Base-by-base conservation (phyloP, 164 flowering plant genomes). In the Nymphaea thermarum region DNA sequence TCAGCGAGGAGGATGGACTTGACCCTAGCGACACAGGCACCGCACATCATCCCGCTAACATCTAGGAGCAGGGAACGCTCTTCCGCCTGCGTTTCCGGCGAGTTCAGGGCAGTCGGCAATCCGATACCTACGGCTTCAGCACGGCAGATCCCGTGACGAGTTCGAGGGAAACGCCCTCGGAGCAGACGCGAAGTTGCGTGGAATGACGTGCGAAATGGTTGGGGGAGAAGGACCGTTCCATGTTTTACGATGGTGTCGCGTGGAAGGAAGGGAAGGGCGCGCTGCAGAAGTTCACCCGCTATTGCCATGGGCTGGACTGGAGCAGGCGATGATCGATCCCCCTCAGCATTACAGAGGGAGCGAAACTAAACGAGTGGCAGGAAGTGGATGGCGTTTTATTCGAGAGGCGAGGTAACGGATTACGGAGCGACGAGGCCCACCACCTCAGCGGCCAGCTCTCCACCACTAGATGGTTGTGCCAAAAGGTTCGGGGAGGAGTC, bases 21-120 rank as follows among this genome's bases (percentile, higher is more conserved):
- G 75, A 93, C 98, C 44, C 98, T 87, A 43, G 98, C 74, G 3
- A 82, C 95, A 79, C 98, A 93, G 6, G 82, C 87, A n/a, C 93
- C 98, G 82, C 96, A 93, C 98, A 93, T 90, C 98, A 93, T 93
- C 12, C 98, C 96, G 44, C 82, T 53, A 57, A 93, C 96, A 25
- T 90, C 98, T 7, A 93, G 89, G 5, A 93, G 86, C 10, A 88
- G 65, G 57, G 86, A 77, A 18, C 17, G 42, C 60, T 18, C 55
- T 7, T 47, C 55, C 7, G 55, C 7, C 55, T 47, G 55, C 55
- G 55, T 6, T 47, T 2, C 55, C 55, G 55, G 55, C 55, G 11
- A 47, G 11, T 47, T 47, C 55, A 47, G 55, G 55, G 12, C 12
- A 12, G 55, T 12, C 12, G 55, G 55, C 7, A 12, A 47, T 47